These are phyloP conservation scores for Trypanosoma boissoni DNA, from an alignment of 208 protist genomes.

Conservation along the genomic window DNA sequence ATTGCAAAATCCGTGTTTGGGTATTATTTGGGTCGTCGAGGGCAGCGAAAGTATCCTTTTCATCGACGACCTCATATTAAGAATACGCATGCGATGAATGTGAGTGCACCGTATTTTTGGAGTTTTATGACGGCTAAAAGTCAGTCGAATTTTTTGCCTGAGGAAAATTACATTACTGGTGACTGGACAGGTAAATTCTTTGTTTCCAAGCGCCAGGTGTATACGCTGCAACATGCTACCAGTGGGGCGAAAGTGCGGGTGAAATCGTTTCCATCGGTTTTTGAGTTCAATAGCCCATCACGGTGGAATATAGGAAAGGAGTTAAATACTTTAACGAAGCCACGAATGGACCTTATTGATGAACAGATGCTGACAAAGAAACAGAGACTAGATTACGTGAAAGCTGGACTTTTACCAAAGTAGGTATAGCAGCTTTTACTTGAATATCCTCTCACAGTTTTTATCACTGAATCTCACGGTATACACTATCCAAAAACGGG, in stretches of 20 bases:
- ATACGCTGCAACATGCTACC: constrained; percentile 87
- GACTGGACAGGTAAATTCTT: constrained; percentile 93
- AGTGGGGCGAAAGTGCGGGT: constrained; percentile 81
- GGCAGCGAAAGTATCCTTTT: constrained; percentile 83
- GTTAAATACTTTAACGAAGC: constrained; percentile 80
- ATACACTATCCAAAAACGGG: not conserved
- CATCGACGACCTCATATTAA: constrained; percentile 75
- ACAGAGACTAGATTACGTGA: constrained; percentile 86
- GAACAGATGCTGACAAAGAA: constrained; percentile 92
- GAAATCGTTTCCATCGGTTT: constrained; percentile 86
- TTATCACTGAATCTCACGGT: not conserved
- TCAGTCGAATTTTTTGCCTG: constrained; percentile 71
- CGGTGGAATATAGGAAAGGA: constrained; percentile 91
- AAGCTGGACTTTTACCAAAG: constrained; percentile 83
- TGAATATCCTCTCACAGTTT: not conserved
- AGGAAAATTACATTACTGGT: constrained; percentile 91
- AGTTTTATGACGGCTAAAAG: constrained; percentile 86
- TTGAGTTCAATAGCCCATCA: constrained; percentile 83
- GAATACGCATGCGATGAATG: constrained; percentile 84
- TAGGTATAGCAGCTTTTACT: constrained; percentile 20
- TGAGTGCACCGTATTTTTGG: constrained; percentile 88
- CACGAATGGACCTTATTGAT: constrained; percentile 89
- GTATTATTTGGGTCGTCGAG: constrained; percentile 81
- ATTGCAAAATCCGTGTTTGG: constrained; percentile 89
- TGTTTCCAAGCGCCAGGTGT: constrained; percentile 85